phyloP scores from a whole-genome alignment of 192 early-diverging fungal species.

The Entomortierella lignicola region DNA sequence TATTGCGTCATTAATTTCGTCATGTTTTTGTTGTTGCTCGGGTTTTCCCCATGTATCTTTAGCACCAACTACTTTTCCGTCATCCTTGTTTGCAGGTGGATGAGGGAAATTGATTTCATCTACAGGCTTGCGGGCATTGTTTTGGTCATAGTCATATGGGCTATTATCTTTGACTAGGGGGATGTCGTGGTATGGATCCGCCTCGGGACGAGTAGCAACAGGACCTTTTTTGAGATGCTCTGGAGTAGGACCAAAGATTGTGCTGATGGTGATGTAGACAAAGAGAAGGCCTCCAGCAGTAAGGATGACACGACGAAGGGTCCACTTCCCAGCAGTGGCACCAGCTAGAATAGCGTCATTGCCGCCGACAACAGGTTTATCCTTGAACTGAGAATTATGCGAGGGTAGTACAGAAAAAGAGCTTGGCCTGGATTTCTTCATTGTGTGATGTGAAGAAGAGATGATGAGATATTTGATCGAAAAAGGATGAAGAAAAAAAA shows the following conservation, averaged over 20 bases:
- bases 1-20: not conserved
- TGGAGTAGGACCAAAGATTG: conserved; percentile 30
- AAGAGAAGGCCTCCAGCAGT: conserved; percentile 38
- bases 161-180: conserved; percentile 22
- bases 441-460: conserved; percentile 1
- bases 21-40: not conserved
- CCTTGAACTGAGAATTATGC: conserved; percentile 49
- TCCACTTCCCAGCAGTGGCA: conserved; percentile 5
- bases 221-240: conserved; percentile 12
- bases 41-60: not conserved
- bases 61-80: no score
- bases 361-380: conserved; percentile 36
- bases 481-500: not conserved
- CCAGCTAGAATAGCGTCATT: not conserved
- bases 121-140: not conserved
- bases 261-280: conserved; percentile 46
- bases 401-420: conserved; percentile 43
- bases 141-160: not conserved
- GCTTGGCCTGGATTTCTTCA: conserved; percentile 50
- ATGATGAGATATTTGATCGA: not conserved
- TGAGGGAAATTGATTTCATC: not conserved
- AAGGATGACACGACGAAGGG: conserved; percentile 37
- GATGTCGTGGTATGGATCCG: conserved; percentile 26
- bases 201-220: conserved; percentile 13
- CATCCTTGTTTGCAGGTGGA: no score